Base-by-base conservation (phyloP, 176 grass and related monocot genomes). In the Triticum dicoccoides region DNA sequence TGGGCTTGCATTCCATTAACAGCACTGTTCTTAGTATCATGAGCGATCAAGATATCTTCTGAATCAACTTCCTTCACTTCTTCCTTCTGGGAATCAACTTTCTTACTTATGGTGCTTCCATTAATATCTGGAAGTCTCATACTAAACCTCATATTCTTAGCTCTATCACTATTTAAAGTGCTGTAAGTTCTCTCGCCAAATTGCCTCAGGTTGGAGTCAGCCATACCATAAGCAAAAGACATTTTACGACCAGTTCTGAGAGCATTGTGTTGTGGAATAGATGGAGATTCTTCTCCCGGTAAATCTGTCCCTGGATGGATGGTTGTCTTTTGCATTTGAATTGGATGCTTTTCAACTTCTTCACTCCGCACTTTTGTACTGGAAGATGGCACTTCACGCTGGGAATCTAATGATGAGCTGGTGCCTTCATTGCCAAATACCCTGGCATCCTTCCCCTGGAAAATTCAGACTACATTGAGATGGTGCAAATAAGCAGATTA, bases 111-210 rank as follows among this genome's bases (percentile, higher is more conserved):
- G 45, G 87, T 33, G 52, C 84, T 90, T 89, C 87, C 80, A 41
- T 88, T 89, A 67, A 71, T 77, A 82, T 88, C 72, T 74, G 87
- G 89, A 88, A 83, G 86, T 86, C 86, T 93, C 71, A 90, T 86
- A 78, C 89, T 83, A 54, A 89, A 91, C 69, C 87, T 91, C 76
- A 94, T 82, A 81, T 86, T 98, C 79, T 72, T 93, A 59, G 83
- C 77, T 87, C 91, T 93, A 83, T 98, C 89, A 69, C 67, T 95
- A 86, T 65, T 92, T 79, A 93, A 90, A 91, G 91, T 94, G 81
- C 88, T 92, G 86, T 78, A 92, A 78, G 86, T 85, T 70, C 86
- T 91, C 33, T 92, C 93, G 41, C 91, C 81, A 25, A 94, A 90
- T 82, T 88, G 77, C 81, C 75, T 93, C 71, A 84, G 83, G 59